These are phyloP conservation scores for Paulinella micropora DNA, from an alignment of 78 protist genomes.

Conservation along the genomic window DNA sequence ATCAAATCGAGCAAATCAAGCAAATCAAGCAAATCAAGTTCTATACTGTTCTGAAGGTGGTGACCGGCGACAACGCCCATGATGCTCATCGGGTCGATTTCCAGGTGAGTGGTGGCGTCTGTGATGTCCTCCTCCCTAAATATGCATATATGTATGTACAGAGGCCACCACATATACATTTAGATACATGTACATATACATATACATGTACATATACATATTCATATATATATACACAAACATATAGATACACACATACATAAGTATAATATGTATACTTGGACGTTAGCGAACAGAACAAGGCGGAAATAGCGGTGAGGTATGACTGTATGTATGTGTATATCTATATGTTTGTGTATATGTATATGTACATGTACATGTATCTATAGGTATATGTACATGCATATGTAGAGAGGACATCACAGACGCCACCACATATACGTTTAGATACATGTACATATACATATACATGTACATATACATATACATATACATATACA, in stretches of 20 bases:
- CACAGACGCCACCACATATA: background rate
- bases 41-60: too few species aligned
- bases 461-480: background rate
- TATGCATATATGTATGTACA: too few species aligned
- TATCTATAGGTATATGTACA: background rate
- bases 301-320: too few species aligned
- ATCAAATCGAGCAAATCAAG: too few species aligned
- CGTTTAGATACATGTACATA: background rate
- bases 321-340: background rate
- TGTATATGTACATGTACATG: background rate
- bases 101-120: conserved; percentile 75
- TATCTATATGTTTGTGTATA: background rate
- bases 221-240: background rate
- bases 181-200: background rate
- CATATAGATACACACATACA: background rate
- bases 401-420: background rate
- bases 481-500: background rate
- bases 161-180: too few species aligned
- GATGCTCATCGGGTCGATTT: conserved; percentile 93
- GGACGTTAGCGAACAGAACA: background rate
- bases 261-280: background rate
- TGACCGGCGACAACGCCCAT: conserved; percentile 73
- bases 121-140: background rate
- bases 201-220: background rate
- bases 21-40: too few species aligned